Conservation (phyloP, 2,329 filamentous ascomycete species). For the Pseudocercospora crystallina region DNA sequence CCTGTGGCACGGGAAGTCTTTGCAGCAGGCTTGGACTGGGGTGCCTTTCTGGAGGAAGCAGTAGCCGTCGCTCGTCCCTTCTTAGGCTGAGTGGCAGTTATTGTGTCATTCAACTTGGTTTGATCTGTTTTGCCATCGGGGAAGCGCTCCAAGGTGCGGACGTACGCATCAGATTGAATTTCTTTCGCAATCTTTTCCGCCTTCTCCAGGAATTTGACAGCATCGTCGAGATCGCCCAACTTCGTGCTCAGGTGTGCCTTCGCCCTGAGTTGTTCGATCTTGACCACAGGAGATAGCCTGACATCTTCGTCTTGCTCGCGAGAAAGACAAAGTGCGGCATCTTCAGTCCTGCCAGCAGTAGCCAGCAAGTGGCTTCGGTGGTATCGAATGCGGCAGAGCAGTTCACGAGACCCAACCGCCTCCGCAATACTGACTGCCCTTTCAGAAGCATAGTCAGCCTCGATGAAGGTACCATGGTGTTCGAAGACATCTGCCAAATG, state of each 20-base stretch:
- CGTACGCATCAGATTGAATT: slow-evolving; percentile 8
- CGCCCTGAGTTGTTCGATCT: slow-evolving; percentile 23
- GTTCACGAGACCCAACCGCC: slow-evolving; percentile 15
- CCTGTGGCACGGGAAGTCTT: neutral
- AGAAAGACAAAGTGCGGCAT: slow-evolving; percentile 32
- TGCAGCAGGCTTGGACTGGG: neutral
- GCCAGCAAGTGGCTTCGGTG: slow-evolving; percentile 27
- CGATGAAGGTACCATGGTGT: slow-evolving; percentile 81
- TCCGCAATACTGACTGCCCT: slow-evolving; percentile 76
- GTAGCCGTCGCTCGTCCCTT: neutral
- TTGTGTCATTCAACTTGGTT: neutral
- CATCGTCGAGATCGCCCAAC: slow-evolving; percentile 23
- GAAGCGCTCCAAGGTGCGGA: slow-evolving; percentile 3
- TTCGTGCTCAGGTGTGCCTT: slow-evolving; percentile 23
- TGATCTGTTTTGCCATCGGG: neutral
- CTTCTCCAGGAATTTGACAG: slow-evolving; percentile 19
- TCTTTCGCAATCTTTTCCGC: slow-evolving; percentile 15
- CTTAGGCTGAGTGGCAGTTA: neutral
- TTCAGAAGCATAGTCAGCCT: slow-evolving; percentile 84
- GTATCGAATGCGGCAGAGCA: slow-evolving; percentile 19
- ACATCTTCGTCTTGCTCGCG: slow-evolving; percentile 8
- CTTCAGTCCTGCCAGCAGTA: slow-evolving; percentile 27
- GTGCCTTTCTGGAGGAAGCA: neutral
- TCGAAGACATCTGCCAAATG: slow-evolving; percentile 77
- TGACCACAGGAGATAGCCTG: slow-evolving; percentile 9